phyloP scores from a whole-genome alignment of 129 eudicot genomes.

The Arctium lappa region DNA sequence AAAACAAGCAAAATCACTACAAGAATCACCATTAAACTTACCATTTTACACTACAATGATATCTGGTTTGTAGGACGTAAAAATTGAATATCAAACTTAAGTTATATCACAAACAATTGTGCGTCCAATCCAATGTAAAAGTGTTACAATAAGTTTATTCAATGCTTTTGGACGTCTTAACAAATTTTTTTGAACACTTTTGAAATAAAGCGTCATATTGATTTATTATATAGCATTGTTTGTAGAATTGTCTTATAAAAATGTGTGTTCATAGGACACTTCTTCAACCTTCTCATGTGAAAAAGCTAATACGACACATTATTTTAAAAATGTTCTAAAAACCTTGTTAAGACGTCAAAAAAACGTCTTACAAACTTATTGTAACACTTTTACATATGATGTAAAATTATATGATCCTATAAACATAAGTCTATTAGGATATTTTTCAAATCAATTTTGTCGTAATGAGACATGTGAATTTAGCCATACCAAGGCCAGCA shows the following conservation, averaged over 20 bases:
- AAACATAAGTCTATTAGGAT: too few species aligned
- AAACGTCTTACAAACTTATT: neutral
- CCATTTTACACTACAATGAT: neutral
- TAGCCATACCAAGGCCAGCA: conserved; percentile 79
- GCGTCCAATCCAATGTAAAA: neutral
- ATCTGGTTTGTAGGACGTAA: neutral
- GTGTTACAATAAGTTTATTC: neutral
- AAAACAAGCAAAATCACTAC: neutral
- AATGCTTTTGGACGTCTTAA: too few species aligned
- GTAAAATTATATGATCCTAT: too few species aligned
- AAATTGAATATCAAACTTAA: neutral
- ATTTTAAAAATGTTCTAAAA: too few species aligned
- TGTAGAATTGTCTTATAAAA: neutral
- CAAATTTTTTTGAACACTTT: neutral
- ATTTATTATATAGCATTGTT: neutral
- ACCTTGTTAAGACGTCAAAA: too few species aligned
- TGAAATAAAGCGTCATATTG: neutral
- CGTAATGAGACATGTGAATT: neutral
- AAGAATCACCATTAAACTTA: neutral
- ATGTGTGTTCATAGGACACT: neutral
- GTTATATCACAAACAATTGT: neutral
- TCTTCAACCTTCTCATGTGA: neutral
- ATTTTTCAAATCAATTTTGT: too few species aligned
- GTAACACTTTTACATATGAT: neutral
- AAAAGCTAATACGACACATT: neutral